These are phyloP conservation scores for Hypoxylon perforatum DNA, from an alignment of 495 filamentous ascomycete genomes.

Conservation along the genomic window DNA sequence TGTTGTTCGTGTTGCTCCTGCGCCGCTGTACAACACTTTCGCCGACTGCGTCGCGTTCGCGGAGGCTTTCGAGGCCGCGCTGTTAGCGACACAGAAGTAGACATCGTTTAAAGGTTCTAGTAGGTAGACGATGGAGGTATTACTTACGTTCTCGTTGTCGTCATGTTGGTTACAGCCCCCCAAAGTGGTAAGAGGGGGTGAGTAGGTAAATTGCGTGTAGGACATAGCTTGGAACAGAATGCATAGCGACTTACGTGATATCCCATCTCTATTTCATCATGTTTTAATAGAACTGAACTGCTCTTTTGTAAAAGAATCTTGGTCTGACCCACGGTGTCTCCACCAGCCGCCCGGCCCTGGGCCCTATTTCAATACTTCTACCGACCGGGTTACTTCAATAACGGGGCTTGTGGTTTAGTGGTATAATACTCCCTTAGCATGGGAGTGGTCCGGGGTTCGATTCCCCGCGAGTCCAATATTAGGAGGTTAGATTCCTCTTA, in stretches of 20 bases:
- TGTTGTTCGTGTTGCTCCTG: constrained; percentile 91
- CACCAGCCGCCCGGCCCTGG: too few species aligned
- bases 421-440: constrained; percentile 48
- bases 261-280: background rate
- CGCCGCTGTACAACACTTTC: constrained; percentile 89
- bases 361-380: too few species aligned
- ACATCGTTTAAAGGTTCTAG: background rate
- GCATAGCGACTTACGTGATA: constrained; percentile 10
- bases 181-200: background rate
- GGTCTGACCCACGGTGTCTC: too few species aligned
- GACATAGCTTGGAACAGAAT: constrained; percentile 9
- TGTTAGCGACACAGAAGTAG: constrained; percentile 49
- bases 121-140: background rate
- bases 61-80: constrained; percentile 66
- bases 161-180: background rate
- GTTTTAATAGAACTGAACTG: too few species aligned
- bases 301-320: too few species aligned
- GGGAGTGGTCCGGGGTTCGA: constrained; percentile 67
- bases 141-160: background rate
- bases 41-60: constrained; percentile 82
- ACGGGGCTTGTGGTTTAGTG: constrained; percentile 40
- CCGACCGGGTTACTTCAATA: too few species aligned
- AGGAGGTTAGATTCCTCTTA: constrained; percentile 37
- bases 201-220: constrained; percentile 18
- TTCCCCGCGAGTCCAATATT: constrained; percentile 58